Base-by-base conservation (phyloP, 305 asterid genomes). In the Salvia sclarea region DNA sequence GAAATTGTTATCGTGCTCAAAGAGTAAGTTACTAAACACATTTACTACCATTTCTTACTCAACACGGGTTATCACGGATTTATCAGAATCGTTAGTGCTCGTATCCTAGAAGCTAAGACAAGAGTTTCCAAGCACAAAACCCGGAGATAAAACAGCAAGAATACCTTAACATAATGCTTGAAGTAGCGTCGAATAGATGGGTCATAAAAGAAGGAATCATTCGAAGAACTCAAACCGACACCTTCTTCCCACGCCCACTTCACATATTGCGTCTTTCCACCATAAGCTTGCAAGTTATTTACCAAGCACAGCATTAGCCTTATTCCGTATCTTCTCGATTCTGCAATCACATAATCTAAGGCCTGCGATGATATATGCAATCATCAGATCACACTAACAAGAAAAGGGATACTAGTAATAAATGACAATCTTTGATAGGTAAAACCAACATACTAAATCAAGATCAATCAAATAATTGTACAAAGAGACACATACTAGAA, bases 181-280 rank as follows among this genome's bases (percentile, higher is more conserved):
- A 95, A 95, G 82, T 91, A 89, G 68, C 73, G 86, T 2, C 94
- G 95, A 24, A 91, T 91, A 7, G 99, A 86, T 33, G 98, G 98
- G 82, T 95, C 99, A 49, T 88, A 95, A 84, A 91, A 95, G 88
- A 95, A 95, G 3, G 99, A 95, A 81, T 95, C 99, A 12, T 91
- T 95, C 0, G 99, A 95, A 73, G 99, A 83, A 80, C 98, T 95
- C 68, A 95, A 71, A 43, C 88, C 97, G 28, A 91, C 87, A 52
- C 96, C 98, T 73, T 95, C 99, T 61, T 91, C 97, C 99, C 98
- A 95, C 1, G 99, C 99, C 99, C 99, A 95, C 85, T 91, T 89
- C 22, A 95, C 97, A 73, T 91, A 95, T 64, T 89, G 99, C 30
- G 95, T 88, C 75, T 91, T 95, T 47, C 99, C 99, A 54, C 99